Percentiles rank a stretch among this genome's conserved stretches.
These are phyloP conservation scores for Pythium scleroteichum DNA, from an alignment of 352 stramenopile species.

Conservation along the genomic window DNA sequence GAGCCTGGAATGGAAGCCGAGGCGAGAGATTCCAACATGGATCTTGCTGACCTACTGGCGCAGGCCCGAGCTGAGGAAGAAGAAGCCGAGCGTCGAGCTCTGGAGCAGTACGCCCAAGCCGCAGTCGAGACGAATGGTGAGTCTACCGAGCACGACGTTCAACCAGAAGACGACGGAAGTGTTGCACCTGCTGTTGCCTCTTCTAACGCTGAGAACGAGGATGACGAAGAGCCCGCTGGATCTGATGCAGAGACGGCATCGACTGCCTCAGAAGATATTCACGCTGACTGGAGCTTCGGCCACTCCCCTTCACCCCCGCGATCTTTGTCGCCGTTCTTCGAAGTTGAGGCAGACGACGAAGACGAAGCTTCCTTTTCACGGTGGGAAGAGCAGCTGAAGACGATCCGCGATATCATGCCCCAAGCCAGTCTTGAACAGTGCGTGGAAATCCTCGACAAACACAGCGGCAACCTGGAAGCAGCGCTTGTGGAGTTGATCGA, in stretches of 20 bases:
- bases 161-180: not conserved
- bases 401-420: conserved; percentile 56
- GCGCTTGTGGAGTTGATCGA: conserved; percentile 65
- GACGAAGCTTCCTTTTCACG: conserved; percentile 20
- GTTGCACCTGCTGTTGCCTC: not conserved
- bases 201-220: not conserved
- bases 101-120: conserved; percentile 7
- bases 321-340: conserved; percentile 21
- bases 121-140: conserved; percentile 9
- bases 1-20: conserved; percentile 2
- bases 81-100: conserved; percentile 13
- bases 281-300: conserved; percentile 57
- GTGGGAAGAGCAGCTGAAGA: conserved; percentile 46
- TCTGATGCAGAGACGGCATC: conserved; percentile 63
- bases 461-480: conserved; percentile 60
- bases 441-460: conserved; percentile 48
- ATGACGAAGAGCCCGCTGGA: conserved; percentile 31
- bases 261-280: conserved; percentile 48
- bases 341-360: conserved; percentile 36
- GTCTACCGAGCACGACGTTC: not conserved
- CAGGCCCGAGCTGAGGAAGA: conserved; percentile 24
- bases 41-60: conserved; percentile 19
- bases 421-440: conserved; percentile 46
- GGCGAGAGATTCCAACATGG: not conserved
- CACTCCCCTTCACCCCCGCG: conserved; percentile 1